A percentile compares a stretch with the other conserved stretches of the same genome.
phyloP scores from a whole-genome alignment of 1,139 yeast genomes.

The Blastobotrys illinoisensis region DNA sequence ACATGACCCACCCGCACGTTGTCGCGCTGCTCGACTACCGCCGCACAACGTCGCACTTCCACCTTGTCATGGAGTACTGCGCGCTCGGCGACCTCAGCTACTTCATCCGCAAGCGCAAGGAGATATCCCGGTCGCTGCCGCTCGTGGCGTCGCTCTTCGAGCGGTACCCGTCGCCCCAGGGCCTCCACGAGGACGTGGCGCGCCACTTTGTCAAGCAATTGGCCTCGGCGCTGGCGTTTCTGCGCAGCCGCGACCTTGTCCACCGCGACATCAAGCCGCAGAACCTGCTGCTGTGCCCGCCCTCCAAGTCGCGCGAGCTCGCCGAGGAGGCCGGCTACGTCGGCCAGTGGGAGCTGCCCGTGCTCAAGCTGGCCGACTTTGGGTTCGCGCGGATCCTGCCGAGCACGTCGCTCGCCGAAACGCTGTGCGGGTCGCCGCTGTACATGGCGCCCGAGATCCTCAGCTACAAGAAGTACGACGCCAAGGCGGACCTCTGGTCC shows the following conservation, averaged over 20 bases:
- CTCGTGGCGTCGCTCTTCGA: constrained; percentile 68
- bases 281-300: constrained; percentile 75
- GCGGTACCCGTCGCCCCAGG: constrained; percentile 75
- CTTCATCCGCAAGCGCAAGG: constrained; percentile 72
- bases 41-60: constrained; percentile 74
- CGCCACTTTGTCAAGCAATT: constrained; percentile 83
- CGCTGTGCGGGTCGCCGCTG: constrained; percentile 92
- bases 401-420: constrained; percentile 89
- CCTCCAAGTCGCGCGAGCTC: constrained; percentile 54
- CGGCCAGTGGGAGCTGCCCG: constrained; percentile 85
- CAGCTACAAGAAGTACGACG: constrained; percentile 90
- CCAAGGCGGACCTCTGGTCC: constrained; percentile 96
- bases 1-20: constrained; percentile 87
- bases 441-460: constrained; percentile 98
- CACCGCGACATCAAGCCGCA: constrained; percentile 96
- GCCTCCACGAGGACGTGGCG: constrained; percentile 72
- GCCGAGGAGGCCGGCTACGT: constrained; percentile 56
- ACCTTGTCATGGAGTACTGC: constrained; percentile 95
- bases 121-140: constrained; percentile 71
- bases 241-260: constrained; percentile 76
- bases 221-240: constrained; percentile 74
- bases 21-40: constrained; percentile 80
- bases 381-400: constrained; percentile 96
- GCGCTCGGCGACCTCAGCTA: constrained; percentile 89
- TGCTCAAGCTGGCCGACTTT: constrained; percentile 90